Evolutionary conservation across 345 rosid genomes (phyloP).

Genomic region (Nephelium lappaceum): DNA sequence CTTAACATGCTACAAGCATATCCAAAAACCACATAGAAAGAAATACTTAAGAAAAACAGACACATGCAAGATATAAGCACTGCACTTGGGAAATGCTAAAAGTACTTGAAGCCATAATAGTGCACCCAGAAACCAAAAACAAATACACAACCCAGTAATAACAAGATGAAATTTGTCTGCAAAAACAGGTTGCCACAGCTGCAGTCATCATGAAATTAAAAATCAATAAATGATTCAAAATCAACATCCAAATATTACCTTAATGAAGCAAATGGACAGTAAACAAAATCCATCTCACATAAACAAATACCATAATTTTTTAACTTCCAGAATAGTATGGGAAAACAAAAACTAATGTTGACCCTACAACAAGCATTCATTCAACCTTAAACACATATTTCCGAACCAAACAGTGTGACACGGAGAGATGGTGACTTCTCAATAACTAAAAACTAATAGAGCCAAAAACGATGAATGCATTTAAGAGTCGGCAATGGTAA

Average conservation of each 20-base stretch:
- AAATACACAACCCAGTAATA: too few species aligned
- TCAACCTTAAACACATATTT: constrained; percentile 14
- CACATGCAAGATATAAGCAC: not conserved
- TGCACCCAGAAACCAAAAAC: too few species aligned
- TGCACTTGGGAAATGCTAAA: too few species aligned
- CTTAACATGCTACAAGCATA: too few species aligned
- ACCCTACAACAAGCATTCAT: constrained; percentile 14
- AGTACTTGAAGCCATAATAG: too few species aligned
- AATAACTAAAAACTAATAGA: constrained; percentile 6
- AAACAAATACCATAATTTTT: constrained; percentile 1
- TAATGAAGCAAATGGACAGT: not conserved
- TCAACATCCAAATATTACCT: constrained; percentile 3
- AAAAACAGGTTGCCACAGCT: too few species aligned
- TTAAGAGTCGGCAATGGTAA: constrained; percentile 64
- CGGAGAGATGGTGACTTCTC: not conserved
- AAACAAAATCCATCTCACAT: constrained; percentile 27
- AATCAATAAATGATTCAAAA: not conserved
- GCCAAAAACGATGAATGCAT: constrained; percentile 16
- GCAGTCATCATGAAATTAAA: not conserved
- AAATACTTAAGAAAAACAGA: too few species aligned
- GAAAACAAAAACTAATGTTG: constrained; percentile 15
- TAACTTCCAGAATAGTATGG: constrained; percentile 17
- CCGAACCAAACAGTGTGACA: constrained; percentile 7
- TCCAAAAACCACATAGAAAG: not conserved
- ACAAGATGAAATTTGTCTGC: too few species aligned